Evolutionary conservation across 352 stramenopile species (phyloP).

Genomic region (Pseudoperonospora humuli): DNA sequence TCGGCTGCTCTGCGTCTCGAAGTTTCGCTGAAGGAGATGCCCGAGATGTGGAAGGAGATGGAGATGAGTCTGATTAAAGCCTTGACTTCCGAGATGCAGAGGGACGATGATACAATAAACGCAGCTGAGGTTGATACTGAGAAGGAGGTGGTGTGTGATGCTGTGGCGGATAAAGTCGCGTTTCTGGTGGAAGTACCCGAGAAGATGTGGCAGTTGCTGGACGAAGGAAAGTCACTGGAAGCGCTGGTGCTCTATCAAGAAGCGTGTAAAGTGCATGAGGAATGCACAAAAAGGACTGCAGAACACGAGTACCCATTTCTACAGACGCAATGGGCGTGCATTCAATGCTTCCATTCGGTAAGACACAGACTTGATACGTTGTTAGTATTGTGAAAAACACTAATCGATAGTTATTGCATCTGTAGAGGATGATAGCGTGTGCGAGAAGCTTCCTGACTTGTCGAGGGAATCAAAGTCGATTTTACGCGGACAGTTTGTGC

Average conservation of each 20-base stretch:
- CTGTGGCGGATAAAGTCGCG: slow-evolving; percentile 29
- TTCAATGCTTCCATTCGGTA: slow-evolving; percentile 58
- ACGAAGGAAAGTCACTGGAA: slow-evolving; percentile 49
- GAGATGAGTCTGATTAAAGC: slow-evolving; percentile 32
- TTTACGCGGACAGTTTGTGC: slow-evolving; percentile 64
- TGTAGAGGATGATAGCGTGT: slow-evolving; percentile 40
- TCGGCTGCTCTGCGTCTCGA: slow-evolving; percentile 77
- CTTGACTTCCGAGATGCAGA: slow-evolving; percentile 13
- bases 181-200: slow-evolving; percentile 55
- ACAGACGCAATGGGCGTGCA: slow-evolving; percentile 52
- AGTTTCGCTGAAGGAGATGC: slow-evolving; percentile 78
- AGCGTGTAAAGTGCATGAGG: slow-evolving; percentile 27
- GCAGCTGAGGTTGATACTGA: neutral
- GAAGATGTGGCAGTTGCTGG: slow-evolving; percentile 60
- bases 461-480: slow-evolving; percentile 39
- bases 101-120: neutral
- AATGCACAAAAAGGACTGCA: slow-evolving; percentile 7
- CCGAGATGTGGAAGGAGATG: slow-evolving; percentile 66
- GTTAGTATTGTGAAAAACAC: neutral
- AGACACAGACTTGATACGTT: neutral
- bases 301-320: slow-evolving; percentile 50
- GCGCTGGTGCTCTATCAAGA: slow-evolving; percentile 41
- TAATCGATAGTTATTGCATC: slow-evolving; percentile 3
- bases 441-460: slow-evolving; percentile 45
- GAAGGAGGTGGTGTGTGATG: neutral